Evolutionary conservation across 768 basidiomycete genomes (phyloP).

Genomic region (Suillus spraguei): DNA sequence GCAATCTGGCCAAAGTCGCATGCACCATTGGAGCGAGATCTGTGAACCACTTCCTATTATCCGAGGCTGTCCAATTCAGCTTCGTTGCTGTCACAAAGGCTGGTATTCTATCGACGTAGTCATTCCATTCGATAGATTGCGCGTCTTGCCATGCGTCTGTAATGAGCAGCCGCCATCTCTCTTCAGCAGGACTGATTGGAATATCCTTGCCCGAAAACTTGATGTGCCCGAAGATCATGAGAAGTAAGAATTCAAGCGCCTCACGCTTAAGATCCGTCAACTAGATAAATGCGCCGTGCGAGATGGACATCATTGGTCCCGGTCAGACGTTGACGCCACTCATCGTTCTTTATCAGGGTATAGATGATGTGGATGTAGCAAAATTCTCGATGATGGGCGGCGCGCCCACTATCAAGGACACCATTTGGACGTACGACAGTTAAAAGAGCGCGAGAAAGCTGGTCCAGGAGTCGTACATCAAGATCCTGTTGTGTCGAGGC

Average conservation of each 20-base stretch:
- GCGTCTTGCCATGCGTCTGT: fast-evolving
- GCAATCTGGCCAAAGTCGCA: too few species aligned
- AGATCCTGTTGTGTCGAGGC: neutral
- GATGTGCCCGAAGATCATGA: neutral
- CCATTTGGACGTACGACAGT: neutral
- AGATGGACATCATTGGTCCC: neutral
- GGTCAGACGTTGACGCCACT: neutral
- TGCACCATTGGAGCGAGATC: too few species aligned
- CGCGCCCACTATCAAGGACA: too few species aligned
- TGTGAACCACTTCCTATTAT: too few species aligned
- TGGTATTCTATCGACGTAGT: neutral
- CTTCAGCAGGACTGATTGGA: neutral
- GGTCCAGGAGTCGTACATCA: neutral
- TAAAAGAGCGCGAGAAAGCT: neutral
- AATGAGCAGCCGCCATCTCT: neutral
- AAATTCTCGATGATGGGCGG: fast-evolving
- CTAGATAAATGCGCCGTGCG: neutral
- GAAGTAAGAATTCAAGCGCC: neutral
- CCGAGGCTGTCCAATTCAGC: too few species aligned
- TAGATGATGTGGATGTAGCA: neutral
- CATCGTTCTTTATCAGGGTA: neutral
- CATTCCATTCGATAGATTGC: neutral
- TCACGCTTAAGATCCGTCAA: neutral
- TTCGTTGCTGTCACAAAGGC: neutral
- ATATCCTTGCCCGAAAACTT: neutral